Evolutionary conservation across 78 protist genomes (phyloP).

Genomic region (Protostelium mycophagum): DNA sequence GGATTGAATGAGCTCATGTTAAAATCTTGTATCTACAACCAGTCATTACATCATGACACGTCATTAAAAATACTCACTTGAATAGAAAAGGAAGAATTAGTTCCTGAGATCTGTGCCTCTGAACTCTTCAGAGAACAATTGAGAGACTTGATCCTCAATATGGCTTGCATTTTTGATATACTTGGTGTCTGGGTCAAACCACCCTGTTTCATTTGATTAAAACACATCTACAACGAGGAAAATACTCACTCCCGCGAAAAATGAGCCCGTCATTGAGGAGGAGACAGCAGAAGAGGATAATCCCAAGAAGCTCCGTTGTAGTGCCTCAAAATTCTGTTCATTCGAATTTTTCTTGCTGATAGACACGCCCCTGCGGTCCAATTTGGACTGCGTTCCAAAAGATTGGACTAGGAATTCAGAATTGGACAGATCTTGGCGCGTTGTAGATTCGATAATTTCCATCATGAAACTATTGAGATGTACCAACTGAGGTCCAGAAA

Average conservation of each 20-base stretch:
- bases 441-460: background rate
- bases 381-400: background rate
- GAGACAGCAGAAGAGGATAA: background rate
- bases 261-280: background rate
- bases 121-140: background rate
- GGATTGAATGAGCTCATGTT: background rate
- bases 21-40: background rate
- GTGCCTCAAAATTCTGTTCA: background rate
- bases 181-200: background rate
- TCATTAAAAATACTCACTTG: too few species aligned
- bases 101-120: too few species aligned
- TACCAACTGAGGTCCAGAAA: background rate
- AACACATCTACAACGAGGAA: background rate
- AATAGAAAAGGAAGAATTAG: too few species aligned
- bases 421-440: too few species aligned
- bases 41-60: too few species aligned
- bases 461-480: background rate
- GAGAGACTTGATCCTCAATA: background rate
- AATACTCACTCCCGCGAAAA: too few species aligned
- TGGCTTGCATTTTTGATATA: background rate
- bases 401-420: background rate
- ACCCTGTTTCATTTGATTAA: background rate
- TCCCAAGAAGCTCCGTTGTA: background rate
- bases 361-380: background rate
- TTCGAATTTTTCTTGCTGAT: background rate